Evolutionary conservation across 257 asterid species (phyloP).

Genomic region (Lycium barbarum): DNA sequence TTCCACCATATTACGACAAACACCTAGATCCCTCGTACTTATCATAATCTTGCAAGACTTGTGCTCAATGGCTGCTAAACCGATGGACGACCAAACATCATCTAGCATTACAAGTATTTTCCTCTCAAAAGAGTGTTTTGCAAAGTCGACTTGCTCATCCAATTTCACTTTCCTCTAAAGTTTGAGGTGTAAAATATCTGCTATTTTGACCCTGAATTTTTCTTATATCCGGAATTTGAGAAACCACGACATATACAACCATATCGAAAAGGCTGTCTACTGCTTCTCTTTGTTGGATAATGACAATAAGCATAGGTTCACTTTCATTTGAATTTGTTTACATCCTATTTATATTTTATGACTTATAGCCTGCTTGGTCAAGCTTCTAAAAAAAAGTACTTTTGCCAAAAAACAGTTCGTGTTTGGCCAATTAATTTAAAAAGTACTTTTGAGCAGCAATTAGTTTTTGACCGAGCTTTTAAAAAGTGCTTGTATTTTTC

Average conservation of each 20-base stretch:
- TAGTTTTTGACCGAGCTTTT: too few species aligned
- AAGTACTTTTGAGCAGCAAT: too few species aligned
- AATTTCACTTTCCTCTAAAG: neutral
- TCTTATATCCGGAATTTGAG: constrained; percentile 18
- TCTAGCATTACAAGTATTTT: constrained; percentile 33
- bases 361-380: too few species aligned
- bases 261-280: constrained; percentile 22
- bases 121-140: neutral
- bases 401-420: too few species aligned
- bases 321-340: neutral
- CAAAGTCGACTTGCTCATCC: constrained; percentile 20
- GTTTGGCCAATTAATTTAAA: too few species aligned
- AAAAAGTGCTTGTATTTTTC: too few species aligned
- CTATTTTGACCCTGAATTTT: constrained; percentile 27
- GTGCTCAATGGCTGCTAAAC: neutral
- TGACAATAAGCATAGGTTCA: neutral
- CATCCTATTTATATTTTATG: too few species aligned
- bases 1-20: constrained; percentile 1
- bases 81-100: constrained; percentile 31
- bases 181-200: neutral
- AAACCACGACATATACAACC: constrained; percentile 20
- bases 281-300: constrained; percentile 22
- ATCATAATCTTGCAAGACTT: constrained; percentile 16
- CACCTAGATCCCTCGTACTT: neutral
- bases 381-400: too few species aligned